A percentile compares a stretch with the other conserved stretches of the same genome.
These are phyloP conservation scores for Aspergillus incahuasiensis DNA, from an alignment of 495 filamentous ascomycete genomes.

Conservation along the genomic window DNA sequence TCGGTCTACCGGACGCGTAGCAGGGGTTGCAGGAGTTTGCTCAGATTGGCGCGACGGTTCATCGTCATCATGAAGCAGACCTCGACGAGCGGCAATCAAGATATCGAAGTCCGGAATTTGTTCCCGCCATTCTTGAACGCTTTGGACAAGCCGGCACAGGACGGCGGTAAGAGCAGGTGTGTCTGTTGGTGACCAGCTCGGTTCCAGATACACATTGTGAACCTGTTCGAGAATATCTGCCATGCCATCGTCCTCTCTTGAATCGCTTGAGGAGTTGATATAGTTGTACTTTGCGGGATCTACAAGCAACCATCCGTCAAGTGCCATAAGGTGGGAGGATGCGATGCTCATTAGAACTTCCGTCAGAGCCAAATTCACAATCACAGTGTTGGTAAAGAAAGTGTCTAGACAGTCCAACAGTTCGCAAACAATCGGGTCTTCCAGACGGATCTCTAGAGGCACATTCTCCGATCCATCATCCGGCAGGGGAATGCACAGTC, in stretches of 20 bases:
- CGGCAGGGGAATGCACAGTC: slow-evolving; percentile 39
- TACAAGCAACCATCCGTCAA: slow-evolving; percentile 87
- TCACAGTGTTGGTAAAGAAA: slow-evolving; percentile 86
- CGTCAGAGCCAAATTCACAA: slow-evolving; percentile 82
- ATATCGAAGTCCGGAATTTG: slow-evolving; percentile 73
- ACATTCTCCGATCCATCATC: slow-evolving; percentile 25
- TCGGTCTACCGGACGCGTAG: slow-evolving; percentile 18
- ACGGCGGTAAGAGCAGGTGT: slow-evolving; percentile 38
- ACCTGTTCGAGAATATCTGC: slow-evolving; percentile 24
- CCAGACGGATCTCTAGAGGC: slow-evolving; percentile 49
- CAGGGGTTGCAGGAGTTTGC: slow-evolving; percentile 23
- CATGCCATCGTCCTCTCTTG: neutral
- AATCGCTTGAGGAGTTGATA: neutral
- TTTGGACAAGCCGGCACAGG: slow-evolving; percentile 52
- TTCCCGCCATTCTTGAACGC: slow-evolving; percentile 60
- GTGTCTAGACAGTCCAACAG: slow-evolving; percentile 64
- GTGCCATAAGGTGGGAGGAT: slow-evolving; percentile 72
- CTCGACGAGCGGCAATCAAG: slow-evolving; percentile 64
- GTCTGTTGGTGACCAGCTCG: slow-evolving; percentile 34
- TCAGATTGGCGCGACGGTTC: slow-evolving; percentile 16
- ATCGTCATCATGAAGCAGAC: slow-evolving; percentile 36
- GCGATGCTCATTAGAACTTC: slow-evolving; percentile 76
- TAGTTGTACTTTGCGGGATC: slow-evolving; percentile 50
- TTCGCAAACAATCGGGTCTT: slow-evolving; percentile 72
- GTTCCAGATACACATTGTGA: slow-evolving; percentile 30